phyloP scores from a whole-genome alignment of 2,329 filamentous ascomycete species.

The Fusarium sp. region DNA sequence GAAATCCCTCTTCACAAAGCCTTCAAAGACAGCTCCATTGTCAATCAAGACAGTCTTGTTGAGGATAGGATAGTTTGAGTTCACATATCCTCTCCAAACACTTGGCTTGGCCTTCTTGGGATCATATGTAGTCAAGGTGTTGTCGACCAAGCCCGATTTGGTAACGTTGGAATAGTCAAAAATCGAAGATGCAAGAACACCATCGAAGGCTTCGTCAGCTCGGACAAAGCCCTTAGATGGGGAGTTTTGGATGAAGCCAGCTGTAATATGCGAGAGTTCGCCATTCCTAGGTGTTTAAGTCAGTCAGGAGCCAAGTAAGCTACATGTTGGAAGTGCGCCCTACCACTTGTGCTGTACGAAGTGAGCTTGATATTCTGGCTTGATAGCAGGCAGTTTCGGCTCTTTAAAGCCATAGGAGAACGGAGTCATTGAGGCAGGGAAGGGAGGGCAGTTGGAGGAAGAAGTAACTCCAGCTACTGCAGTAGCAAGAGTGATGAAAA shows the following conservation, averaged over 20 bases:
- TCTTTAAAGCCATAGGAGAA: constrained; percentile 47
- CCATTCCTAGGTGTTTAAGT: constrained; percentile 37
- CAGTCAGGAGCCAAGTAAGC: neutral
- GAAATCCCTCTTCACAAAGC: constrained; percentile 36
- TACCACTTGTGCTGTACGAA: constrained; percentile 52
- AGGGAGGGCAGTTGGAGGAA: constrained; percentile 27
- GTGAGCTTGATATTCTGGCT: constrained; percentile 44
- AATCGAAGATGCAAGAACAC: constrained; percentile 42
- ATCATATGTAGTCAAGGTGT: constrained; percentile 44
- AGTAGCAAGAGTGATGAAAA: neutral
- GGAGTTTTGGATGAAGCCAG: constrained; percentile 49
- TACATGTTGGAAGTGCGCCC: neutral
- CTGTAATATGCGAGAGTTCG: constrained; percentile 51
- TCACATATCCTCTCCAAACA: constrained; percentile 48
- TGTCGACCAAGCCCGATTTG: constrained; percentile 48
- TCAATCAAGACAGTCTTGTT: constrained; percentile 41
- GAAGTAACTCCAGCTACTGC: neutral
- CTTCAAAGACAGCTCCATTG: constrained; percentile 37
- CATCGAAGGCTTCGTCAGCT: constrained; percentile 45
- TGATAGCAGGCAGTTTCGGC: constrained; percentile 45
- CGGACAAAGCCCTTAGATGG: constrained; percentile 43
- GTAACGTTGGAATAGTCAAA: constrained; percentile 51
- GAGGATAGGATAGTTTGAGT: constrained; percentile 51
- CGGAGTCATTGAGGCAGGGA: constrained; percentile 38
- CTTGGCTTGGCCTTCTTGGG: constrained; percentile 21